A percentile compares a stretch with the other conserved stretches of the same genome.
phyloP scores from a whole-genome alignment of 345 rosid genomes.

The Noccaea bulbosa region DNA sequence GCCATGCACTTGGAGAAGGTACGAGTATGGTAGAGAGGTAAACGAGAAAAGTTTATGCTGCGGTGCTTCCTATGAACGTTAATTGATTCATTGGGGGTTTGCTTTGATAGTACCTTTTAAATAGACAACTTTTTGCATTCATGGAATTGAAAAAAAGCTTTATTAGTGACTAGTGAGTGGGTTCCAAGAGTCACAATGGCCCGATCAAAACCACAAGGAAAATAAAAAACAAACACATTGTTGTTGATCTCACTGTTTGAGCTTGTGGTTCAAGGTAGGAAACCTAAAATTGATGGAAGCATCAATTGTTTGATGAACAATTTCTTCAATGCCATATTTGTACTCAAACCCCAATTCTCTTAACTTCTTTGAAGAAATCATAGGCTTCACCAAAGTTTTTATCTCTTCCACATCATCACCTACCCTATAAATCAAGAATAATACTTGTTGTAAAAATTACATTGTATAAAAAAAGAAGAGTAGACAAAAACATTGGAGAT shows the following conservation, averaged over 20 bases:
- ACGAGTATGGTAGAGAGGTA: no score
- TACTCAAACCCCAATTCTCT: constrained; percentile 65
- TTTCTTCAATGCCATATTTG: constrained; percentile 60
- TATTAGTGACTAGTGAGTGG: no score
- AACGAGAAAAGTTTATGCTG: no score
- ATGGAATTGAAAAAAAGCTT: background rate
- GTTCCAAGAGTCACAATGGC: background rate
- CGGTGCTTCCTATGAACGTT: background rate
- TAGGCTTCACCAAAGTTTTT: constrained; percentile 45
- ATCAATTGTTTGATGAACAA: constrained; percentile 54
- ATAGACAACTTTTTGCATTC: background rate
- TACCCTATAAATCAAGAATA: constrained; percentile 40
- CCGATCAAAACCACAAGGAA: background rate
- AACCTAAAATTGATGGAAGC: constrained; percentile 50
- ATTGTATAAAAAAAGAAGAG: background rate
- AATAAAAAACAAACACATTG: background rate
- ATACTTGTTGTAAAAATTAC: background rate
- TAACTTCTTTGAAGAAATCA: constrained; percentile 74
- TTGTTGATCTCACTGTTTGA: constrained; percentile 12
- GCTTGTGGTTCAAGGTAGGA: constrained; percentile 29
- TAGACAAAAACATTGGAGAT: background rate
- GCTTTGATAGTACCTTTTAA: background rate
- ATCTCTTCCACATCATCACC: constrained; percentile 39
- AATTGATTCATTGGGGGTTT: background rate
- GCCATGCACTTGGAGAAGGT: no score